phyloP scores from a whole-genome alignment of 345 rosid species.

The Salix purpurea region DNA sequence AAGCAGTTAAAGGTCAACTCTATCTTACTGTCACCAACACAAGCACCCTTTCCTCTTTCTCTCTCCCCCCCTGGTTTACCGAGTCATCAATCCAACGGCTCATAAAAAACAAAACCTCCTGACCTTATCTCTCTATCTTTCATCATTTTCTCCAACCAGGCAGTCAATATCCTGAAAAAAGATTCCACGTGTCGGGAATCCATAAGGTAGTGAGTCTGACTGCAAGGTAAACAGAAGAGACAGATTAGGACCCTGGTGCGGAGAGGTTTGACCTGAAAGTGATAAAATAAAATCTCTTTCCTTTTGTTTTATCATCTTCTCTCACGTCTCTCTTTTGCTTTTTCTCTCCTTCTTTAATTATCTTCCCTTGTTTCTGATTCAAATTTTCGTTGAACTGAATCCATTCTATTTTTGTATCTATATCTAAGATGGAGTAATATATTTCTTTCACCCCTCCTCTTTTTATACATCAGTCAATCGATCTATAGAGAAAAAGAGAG shows the following conservation, averaged over 20 bases:
- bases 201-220: conserved; percentile 30
- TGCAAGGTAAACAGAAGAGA: conserved; percentile 17
- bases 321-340: conserved; percentile 10
- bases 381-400: background rate
- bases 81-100: conserved; percentile 45
- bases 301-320: conserved; percentile 9
- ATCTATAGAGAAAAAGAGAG: background rate
- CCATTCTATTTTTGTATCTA: background rate
- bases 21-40: conserved; percentile 51
- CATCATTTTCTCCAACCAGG: conserved; percentile 24
- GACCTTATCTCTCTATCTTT: conserved; percentile 28
- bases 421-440: background rate
- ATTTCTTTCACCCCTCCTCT: background rate
- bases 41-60: background rate
- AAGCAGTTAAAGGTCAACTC: conserved; percentile 53
- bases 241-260: conserved; percentile 26
- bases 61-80: conserved; percentile 13
- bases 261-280: conserved; percentile 37
- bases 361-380: background rate
- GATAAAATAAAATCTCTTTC: background rate
- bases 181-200: conserved; percentile 20
- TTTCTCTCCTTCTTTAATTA: background rate
- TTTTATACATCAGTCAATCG: background rate
- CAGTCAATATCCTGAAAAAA: conserved; percentile 36
- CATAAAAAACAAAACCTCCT: conserved; percentile 19